phyloP scores from a whole-genome alignment of 1,284 basidiomycete species.

The Cryptococcus sp. region DNA sequence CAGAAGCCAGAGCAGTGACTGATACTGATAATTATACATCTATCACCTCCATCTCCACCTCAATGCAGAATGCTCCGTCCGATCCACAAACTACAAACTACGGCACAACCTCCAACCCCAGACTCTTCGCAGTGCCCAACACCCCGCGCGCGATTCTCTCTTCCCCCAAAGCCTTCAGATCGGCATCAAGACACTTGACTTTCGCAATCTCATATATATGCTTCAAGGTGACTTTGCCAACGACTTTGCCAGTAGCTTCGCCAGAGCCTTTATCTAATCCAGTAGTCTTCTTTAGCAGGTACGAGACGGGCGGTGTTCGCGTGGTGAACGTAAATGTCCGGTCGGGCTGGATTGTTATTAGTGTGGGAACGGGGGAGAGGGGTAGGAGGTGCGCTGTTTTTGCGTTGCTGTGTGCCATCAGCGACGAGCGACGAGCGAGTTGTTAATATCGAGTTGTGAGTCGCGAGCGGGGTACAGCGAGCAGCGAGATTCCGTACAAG shows the following conservation, averaged over 20 bases:
- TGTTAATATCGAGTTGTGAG: background rate
- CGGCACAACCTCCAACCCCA: slow-evolving; percentile 85
- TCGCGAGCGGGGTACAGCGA: background rate
- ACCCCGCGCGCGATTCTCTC: slow-evolving; percentile 86
- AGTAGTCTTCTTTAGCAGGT: slow-evolving; percentile 89
- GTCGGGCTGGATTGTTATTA: slow-evolving; percentile 92
- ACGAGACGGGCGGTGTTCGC: slow-evolving; percentile 87
- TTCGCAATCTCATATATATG: slow-evolving; percentile 99
- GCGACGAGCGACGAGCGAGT: background rate
- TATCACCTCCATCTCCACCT: background rate
- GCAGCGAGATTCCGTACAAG: background rate
- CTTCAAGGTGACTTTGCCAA: slow-evolving; percentile 87
- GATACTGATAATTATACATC: background rate
- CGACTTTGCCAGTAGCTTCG: slow-evolving; percentile 46
- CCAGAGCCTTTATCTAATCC: slow-evolving; percentile 86
- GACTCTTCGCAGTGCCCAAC: slow-evolving; percentile 77
- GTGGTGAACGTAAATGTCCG: slow-evolving; percentile 91
- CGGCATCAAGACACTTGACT: slow-evolving; percentile 89
- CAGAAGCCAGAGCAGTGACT: too few species aligned
- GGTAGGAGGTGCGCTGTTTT: slow-evolving; percentile 84
- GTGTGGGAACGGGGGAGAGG: slow-evolving; percentile 84
- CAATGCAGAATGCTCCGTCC: background rate
- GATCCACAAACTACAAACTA: slow-evolving; percentile 44
- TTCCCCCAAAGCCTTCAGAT: slow-evolving; percentile 77
- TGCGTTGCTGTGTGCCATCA: slow-evolving; percentile 71